phyloP scores from a whole-genome alignment of 2,329 filamentous ascomycete genomes.

The Trichoderma polysporum region DNA sequence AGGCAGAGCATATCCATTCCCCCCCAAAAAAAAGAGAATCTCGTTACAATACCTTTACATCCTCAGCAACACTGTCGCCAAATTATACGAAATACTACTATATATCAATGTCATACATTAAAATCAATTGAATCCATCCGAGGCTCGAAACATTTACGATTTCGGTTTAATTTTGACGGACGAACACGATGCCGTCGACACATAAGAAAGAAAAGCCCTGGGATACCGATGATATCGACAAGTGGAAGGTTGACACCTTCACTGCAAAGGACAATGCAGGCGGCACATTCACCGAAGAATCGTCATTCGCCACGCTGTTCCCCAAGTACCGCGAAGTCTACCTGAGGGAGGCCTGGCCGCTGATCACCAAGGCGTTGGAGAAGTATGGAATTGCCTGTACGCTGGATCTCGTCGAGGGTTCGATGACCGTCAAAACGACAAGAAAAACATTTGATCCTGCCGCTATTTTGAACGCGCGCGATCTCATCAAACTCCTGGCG shows the following conservation, averaged over 20 bases:
- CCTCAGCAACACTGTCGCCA: background rate
- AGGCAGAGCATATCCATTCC: conserved; percentile 14
- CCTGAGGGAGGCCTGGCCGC: conserved; percentile 87
- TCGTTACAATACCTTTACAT: background rate
- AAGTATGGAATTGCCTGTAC: conserved; percentile 87
- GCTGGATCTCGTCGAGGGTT: conserved; percentile 90
- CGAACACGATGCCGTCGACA: conserved; percentile 71
- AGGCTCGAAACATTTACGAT: background rate
- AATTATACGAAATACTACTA: background rate
- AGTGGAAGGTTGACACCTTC: conserved; percentile 91
- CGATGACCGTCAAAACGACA: conserved; percentile 95
- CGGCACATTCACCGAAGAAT: conserved; percentile 89
- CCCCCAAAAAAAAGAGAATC: no score
- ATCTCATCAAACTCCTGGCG: conserved; percentile 89
- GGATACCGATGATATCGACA: conserved; percentile 96
- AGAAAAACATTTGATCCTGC: conserved; percentile 89
- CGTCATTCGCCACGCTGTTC: conserved; percentile 82
- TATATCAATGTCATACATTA: no score
- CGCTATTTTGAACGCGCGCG: conserved; percentile 87
- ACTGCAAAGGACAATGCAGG: conserved; percentile 80
- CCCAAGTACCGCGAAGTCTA: conserved; percentile 97
- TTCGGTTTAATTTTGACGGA: background rate
- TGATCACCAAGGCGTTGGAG: conserved; percentile 82
- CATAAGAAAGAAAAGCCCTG: conserved; percentile 89
- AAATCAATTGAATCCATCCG: background rate